Conservation (phyloP, 192 early-diverging fungal species). For the Coemansia sp. region DNA sequence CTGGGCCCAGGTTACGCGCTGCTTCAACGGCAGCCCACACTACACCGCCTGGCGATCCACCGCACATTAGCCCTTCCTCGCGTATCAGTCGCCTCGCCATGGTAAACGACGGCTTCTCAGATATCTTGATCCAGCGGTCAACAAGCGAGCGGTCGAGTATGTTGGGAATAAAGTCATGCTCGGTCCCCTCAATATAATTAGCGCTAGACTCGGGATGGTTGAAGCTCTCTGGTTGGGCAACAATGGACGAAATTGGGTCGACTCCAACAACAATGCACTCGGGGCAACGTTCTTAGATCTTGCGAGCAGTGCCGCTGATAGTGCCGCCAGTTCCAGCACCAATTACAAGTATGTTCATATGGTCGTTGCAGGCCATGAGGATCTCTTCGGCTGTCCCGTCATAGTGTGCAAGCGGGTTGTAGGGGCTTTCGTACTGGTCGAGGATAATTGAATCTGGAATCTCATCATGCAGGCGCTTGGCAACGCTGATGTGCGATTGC, state of each 20-base stretch:
- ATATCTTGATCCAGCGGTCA: conserved; percentile 96
- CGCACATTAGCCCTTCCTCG: conserved; percentile 95
- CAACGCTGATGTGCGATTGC: conserved; percentile 98
- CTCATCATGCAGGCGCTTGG: conserved; percentile 87
- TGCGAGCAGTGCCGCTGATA: conserved; percentile 90
- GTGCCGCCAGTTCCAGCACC: conserved; percentile 97
- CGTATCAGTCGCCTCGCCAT: conserved; percentile 95
- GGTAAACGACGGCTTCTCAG: conserved; percentile 92
- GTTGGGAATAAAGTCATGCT: conserved; percentile 98
- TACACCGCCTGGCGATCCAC: conserved; percentile 94
- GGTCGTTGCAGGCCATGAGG: conserved; percentile 73
- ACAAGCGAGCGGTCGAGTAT: conserved; percentile 81
- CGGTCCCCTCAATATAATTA: conserved; percentile 98
- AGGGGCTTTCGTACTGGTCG: conserved; percentile 95
- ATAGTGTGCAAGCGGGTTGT: conserved; percentile 99
- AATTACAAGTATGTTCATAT: conserved; percentile 95
- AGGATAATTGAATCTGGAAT: conserved; percentile 96
- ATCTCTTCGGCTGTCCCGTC: conserved; percentile 89
- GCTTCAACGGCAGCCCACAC: conserved; percentile 85
- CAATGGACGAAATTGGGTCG: conserved; percentile 92
- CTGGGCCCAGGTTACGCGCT: conserved; percentile 79
- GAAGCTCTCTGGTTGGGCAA: conserved; percentile 83
- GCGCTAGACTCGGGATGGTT: conserved; percentile 64
- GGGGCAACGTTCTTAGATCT: conserved; percentile 93
- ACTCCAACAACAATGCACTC: conserved; percentile 83